Evolutionary conservation across 176 grass and related monocot genomes (phyloP).

Genomic region (Secale cereale): DNA sequence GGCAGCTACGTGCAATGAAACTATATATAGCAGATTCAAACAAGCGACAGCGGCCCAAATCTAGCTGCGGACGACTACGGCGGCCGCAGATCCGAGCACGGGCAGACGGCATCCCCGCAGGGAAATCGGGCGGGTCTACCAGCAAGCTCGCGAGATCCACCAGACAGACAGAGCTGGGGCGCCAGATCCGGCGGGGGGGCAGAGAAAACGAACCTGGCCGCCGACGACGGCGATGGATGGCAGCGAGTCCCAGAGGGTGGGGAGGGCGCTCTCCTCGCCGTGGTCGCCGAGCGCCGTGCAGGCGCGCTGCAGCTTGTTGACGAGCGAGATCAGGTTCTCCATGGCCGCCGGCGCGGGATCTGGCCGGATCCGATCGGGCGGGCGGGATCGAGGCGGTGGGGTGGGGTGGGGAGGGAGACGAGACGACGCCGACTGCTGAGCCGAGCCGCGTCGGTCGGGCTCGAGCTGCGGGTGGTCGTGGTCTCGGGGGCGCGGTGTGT

Average conservation of each 20-base stretch:
- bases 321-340: slow-evolving; percentile 83
- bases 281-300: slow-evolving; percentile 93
- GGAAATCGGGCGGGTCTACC: neutral
- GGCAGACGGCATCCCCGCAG: neutral
- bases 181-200: slow-evolving; percentile 33
- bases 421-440: slow-evolving; percentile 39
- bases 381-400: slow-evolving; percentile 21
- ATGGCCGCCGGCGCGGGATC: slow-evolving; percentile 43
- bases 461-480: neutral
- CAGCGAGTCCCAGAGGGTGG: slow-evolving; percentile 91
- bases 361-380: slow-evolving; percentile 32
- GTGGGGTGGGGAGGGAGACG: neutral
- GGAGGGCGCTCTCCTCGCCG: slow-evolving; percentile 84
- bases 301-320: slow-evolving; percentile 91
- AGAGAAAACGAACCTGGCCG: slow-evolving; percentile 44
- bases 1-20: neutral
- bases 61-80: neutral
- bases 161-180: neutral
- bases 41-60: neutral
- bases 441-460: slow-evolving; percentile 34
- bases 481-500: neutral
- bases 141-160: slow-evolving; percentile 35
- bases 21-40: neutral
- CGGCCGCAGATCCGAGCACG: slow-evolving; percentile 34
- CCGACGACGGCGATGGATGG: slow-evolving; percentile 88